phyloP scores from a whole-genome alignment of 176 grass and related monocot genomes.

The Microstegium vimineum region DNA sequence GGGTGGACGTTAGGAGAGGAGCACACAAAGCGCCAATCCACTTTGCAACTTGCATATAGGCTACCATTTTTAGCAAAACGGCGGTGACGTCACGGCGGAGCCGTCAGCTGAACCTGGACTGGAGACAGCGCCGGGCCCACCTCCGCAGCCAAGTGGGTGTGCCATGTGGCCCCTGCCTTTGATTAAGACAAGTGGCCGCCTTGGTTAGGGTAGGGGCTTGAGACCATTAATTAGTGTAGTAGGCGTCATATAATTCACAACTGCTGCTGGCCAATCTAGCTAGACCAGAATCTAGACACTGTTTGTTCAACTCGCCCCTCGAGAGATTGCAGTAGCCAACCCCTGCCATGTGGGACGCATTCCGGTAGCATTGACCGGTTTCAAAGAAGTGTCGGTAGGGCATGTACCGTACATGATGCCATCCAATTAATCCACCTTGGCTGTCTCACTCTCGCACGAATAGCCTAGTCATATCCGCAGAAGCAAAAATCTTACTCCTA shows the following conservation, averaged over 20 bases:
- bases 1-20: neutral
- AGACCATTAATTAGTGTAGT: neutral
- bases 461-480: neutral
- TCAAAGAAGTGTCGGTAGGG: neutral
- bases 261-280: neutral
- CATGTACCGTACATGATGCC: neutral
- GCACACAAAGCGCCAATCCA: neutral
- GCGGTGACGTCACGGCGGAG: slow-evolving; percentile 19
- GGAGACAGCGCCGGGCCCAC: slow-evolving; percentile 2
- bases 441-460: no score
- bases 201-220: slow-evolving; percentile 28
- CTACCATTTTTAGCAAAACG: slow-evolving; percentile 4
- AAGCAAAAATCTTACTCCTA: neutral
- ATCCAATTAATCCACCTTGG: neutral
- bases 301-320: neutral
- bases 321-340: neutral
- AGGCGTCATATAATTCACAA: neutral
- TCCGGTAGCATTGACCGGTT: neutral
- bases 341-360: neutral
- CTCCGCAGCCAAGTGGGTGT: slow-evolving; percentile 19
- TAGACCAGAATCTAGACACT: slow-evolving; percentile 22
- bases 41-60: neutral
- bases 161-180: neutral
- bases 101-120: slow-evolving; percentile 44
- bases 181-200: slow-evolving; percentile 32